Evolutionary conservation across 2,329 filamentous ascomycete species (phyloP), one percentile per base, ranked within the genome.

Genomic region (Alternaria triticimaculans): DNA sequence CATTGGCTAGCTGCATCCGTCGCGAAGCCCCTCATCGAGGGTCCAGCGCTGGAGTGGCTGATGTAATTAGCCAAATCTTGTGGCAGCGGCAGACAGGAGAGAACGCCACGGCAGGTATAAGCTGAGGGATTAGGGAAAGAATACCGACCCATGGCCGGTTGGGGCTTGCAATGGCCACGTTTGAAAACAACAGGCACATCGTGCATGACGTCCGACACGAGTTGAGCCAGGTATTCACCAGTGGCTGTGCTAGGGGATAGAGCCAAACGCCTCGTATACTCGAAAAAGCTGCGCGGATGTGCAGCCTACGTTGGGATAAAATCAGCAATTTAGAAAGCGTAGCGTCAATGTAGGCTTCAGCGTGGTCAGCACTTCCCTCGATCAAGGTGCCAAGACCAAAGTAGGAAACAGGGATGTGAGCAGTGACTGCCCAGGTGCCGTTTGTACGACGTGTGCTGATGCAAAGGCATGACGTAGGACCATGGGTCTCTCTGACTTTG

Each of bases 371-470:
- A 63, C 12, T 45, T 30, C 33, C 37, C 9, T 41, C 5, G 37
- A 41, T 41, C 9, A 6, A 41, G 37, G 37, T 10, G 33, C 28
- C 43, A 28, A 18, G 33, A 25, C 48, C 33, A 45, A 30, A 44
- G 59, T 54, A 41, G 57, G 68, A 65, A 69, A 69, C 69, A 70
- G 60, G 69, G 64, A 70, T 70, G 44, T 56, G 50, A 60, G 54
- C 26, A 37, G 44, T 58, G 41, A 37, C 25, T 49, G 28, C 15
- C 45, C 30, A 37, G 30, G 30, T 37, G 30, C 64, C 57, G 63
- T 69, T 67, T 65, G 67, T 70, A 64, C 63, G 62, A 68, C 66
- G 43, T 55, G 65, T 66, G 65, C 63, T 67, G 66, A 71, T 68
- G 43, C 55, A 53, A 25, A 10, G 55, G 11, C 55, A 69, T 74